A percentile compares a stretch with the other conserved stretches of the same genome.
phyloP scores from a whole-genome alignment of 2,329 filamentous ascomycete genomes.

The Ophiostoma novo-ulmi region DNA sequence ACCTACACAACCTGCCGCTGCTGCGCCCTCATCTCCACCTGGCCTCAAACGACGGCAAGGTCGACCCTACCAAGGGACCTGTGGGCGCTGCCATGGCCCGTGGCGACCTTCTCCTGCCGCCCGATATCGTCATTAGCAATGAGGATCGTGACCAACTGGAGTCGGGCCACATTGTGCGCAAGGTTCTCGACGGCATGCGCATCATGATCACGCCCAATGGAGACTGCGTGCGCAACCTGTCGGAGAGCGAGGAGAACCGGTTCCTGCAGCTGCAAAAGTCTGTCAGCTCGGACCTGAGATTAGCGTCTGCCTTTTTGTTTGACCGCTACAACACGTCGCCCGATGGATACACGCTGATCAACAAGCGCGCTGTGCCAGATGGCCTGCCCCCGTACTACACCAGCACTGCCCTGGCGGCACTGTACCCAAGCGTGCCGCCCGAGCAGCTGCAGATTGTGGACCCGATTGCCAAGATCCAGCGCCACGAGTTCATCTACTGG shows the following conservation, averaged over 20 bases:
- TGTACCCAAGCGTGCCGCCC: slow-evolving; percentile 3
- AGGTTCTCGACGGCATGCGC: slow-evolving; percentile 58
- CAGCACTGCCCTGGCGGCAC: slow-evolving; percentile 30
- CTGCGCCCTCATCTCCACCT: slow-evolving; percentile 19
- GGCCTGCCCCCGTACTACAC: slow-evolving; percentile 60
- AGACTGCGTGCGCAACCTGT: slow-evolving; percentile 68
- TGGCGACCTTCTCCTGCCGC: slow-evolving; percentile 30
- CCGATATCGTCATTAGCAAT: slow-evolving; percentile 46
- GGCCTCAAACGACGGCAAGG: slow-evolving; percentile 12
- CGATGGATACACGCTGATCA: slow-evolving; percentile 57
- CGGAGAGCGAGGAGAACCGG: slow-evolving; percentile 61
- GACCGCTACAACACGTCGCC: slow-evolving; percentile 48
- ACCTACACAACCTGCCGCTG: slow-evolving; percentile 13
- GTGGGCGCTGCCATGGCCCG: slow-evolving; percentile 5
- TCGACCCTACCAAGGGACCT: slow-evolving; percentile 12
- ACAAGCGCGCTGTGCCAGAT: slow-evolving; percentile 60
- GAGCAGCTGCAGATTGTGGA: slow-evolving; percentile 35
- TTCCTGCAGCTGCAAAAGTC: slow-evolving; percentile 64
- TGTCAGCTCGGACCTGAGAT: slow-evolving; percentile 46
- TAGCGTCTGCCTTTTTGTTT: slow-evolving; percentile 53
- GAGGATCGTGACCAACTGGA: slow-evolving; percentile 53
- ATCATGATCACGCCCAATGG: slow-evolving; percentile 72
- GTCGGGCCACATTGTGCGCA: slow-evolving; percentile 55
- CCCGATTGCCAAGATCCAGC: slow-evolving; percentile 59
- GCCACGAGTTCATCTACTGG: slow-evolving; percentile 61